Base-by-base conservation (phyloP, 306 rosid genomes). In the Prunus persica region DNA sequence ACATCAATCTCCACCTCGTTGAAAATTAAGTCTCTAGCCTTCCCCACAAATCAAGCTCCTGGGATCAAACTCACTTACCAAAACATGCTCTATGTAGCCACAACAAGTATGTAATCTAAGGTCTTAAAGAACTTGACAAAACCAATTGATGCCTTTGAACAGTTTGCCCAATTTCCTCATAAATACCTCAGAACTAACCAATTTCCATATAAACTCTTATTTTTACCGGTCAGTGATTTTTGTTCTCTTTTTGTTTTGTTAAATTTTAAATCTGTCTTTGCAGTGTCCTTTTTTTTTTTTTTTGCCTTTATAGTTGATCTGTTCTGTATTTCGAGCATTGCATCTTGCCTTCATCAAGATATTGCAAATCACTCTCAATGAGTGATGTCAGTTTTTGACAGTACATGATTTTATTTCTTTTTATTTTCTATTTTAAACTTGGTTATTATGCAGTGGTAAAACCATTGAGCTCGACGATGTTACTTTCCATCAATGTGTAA, bases 381-480 rank as follows among this genome's bases (percentile, higher is more conserved):
- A 56, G 27, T 56, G 7, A 13, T 45, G 49, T 30, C 18, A 2
- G n/a, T 66, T 50, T 70, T 1, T 70, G 27, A 50, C 57, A 4
- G 34, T 24, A 22, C 30, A 27, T 65, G 54, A 16, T 62, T 8
- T 22, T n/a, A 43, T 52, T 65, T 67, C 7, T 38, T 67, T 24
- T 13, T 71, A 14, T 45, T 7, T 22, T 76, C 43, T 34, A 24
- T 41, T 34, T 20, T 27, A n/a, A 38, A 51, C 20, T 56, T 58
- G 60, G 67, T 18, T 77, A 43, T 84, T 78, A 81, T 85, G 89
- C 85, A 93, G 98, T 68, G 98, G 98, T 46, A 93, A 93, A 88
- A 93, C 98, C 71, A 93, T 93, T 22, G 96, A 93, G 88, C 98
- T 93, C 28, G 97, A 93, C 81, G 98, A 93, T 52, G 98, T 93